Evolutionary conservation across 2,329 filamentous ascomycete genomes (phyloP), one percentile per base, ranked within the genome.

Genomic region (Myrmaecium sp.): DNA sequence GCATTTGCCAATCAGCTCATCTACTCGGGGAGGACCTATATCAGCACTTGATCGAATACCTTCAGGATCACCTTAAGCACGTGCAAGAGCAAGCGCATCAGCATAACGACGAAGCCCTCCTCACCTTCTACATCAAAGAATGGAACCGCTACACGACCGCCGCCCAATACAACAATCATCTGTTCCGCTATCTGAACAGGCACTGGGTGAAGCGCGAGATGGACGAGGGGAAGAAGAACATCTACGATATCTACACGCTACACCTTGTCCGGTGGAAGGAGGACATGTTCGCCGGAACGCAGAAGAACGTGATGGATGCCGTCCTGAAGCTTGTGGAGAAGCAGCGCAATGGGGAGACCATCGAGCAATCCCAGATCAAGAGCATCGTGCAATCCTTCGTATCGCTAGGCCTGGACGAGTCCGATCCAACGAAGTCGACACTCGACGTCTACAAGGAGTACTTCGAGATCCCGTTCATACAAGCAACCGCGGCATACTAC

Each of bases 161-260:
- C 1, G 89, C 84, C 32, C 92, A 91, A 54, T 98, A 92, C 57
- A 89, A 94, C 50, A 91, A 98, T 54, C 86, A 98, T 49, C 61
- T 98, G 5, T 98, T 98, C 62, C 66, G 77, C 28, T 98, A 98
- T 47, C 69, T 98, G 14, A 98, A 98, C 47, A 72, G 89, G 16
- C 89, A 98, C 55, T 98, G 91, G 89, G 89, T 98, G 2, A 98
- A 94, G 64, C 69, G 89, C 16, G 89, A 98, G 57, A 93, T 98
- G 57, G 89, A 98, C 36, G 89, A 98, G 52, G 89, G 89, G 17
- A 95, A 98, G 59, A 94, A 95, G 61, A 80, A 86, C 43, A 80
- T 95, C 5, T 95, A 91, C 52, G 89, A 98, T 51, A 89, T 98
- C 25, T 98, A 98, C 54, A 98, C 89, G 1, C 60, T 98, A 18